Conservation (phyloP, 116 monocot species). For the Iris pallida region DNA sequence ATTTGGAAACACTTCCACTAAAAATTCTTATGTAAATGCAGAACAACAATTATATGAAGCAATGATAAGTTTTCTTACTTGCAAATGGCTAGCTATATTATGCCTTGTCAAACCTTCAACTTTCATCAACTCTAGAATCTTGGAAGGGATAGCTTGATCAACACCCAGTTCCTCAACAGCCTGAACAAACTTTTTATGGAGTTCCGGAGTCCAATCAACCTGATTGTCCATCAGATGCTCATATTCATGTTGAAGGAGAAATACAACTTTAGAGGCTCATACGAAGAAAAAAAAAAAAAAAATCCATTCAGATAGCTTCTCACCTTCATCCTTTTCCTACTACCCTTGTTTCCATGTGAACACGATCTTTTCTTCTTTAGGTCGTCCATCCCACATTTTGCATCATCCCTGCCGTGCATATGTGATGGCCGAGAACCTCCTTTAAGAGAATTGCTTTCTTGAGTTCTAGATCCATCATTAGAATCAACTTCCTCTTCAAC, state of each 20-base stretch:
- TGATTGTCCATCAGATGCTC: conserved; percentile 15
- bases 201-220: conserved; percentile 96
- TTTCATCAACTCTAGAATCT: conserved; percentile 90
- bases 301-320: neutral
- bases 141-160: conserved; percentile 89
- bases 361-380: conserved; percentile 33
- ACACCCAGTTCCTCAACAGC: conserved; percentile 86
- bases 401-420: conserved; percentile 9
- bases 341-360: conserved; percentile 23
- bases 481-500: conserved; percentile 38
- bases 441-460: conserved; percentile 30
- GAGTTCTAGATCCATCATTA: conserved; percentile 19
- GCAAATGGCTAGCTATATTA: conserved; percentile 95
- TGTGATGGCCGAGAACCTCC: conserved; percentile 8
- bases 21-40: too few species aligned
- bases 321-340: conserved; percentile 60
- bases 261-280: neutral
- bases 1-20: too few species aligned
- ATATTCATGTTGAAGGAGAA: neutral
- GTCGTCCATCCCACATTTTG: conserved; percentile 4
- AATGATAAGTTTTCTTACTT: conserved; percentile 31
- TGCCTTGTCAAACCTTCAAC: conserved; percentile 88
- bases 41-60: neutral
- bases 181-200: conserved; percentile 71
- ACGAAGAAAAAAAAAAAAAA: neutral